A percentile compares a stretch with the other conserved stretches of the same genome.
Conservation (phyloP, 371 early-diverging fungal genomes). For the Mortierella sp. region DNA sequence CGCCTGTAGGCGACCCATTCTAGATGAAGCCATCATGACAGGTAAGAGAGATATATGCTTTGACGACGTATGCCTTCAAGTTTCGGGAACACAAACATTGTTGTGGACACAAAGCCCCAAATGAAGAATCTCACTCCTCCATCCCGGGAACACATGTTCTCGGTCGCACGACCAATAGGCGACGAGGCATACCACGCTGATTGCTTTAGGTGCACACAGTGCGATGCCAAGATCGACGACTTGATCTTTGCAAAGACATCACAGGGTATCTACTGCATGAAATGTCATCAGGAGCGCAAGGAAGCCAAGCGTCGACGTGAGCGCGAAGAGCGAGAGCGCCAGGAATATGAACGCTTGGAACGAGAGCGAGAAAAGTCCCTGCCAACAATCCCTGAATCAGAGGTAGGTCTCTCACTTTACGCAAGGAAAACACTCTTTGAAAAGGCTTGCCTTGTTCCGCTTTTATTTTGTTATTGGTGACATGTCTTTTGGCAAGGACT, state of each 20-base stretch:
- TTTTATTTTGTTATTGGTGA: not conserved
- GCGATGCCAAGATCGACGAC: conserved; percentile 78
- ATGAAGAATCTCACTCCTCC: not conserved
- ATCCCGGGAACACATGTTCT: no score
- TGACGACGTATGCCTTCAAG: not conserved
- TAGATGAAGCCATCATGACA: conserved; percentile 91
- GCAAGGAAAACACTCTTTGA: not conserved
- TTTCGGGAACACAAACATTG: not conserved
- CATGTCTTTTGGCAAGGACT: not conserved
- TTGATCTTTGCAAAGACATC: conserved; percentile 85
- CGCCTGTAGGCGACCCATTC: conserved; percentile 82
- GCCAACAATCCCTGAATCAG: conserved; percentile 44
- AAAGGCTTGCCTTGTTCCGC: not conserved
- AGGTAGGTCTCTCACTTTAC: conserved; percentile 16
- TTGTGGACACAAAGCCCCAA: not conserved
- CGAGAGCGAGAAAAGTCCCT: conserved; percentile 39
- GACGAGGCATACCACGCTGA: conserved; percentile 89
- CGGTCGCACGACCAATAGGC: conserved; percentile 50
- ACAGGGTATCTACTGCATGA: conserved; percentile 64
- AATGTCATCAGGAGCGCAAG: conserved; percentile 56
- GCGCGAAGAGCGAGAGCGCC: conserved; percentile 48
- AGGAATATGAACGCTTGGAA: conserved; percentile 15
- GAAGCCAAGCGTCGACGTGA: conserved; percentile 53
- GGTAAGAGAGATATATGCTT: conserved; percentile 53
- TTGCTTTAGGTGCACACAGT: conserved; percentile 84